Evolutionary conservation across 225 moss, liverwort and hornwort genomes (phyloP).

Genomic region (Rhytidiadelphus loreus): DNA sequence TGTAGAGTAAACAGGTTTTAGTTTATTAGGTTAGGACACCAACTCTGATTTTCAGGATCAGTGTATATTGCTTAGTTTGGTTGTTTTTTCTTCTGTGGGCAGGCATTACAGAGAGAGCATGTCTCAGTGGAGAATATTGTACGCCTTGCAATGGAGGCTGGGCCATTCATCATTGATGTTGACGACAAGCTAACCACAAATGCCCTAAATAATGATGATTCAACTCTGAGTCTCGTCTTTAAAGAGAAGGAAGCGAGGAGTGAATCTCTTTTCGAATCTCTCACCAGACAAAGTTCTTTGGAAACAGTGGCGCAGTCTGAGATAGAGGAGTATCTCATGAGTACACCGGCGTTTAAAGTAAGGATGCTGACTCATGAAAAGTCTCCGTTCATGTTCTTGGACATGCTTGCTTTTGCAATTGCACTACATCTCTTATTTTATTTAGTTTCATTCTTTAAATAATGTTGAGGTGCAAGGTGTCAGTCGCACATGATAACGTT

Average conservation of each 20-base stretch:
- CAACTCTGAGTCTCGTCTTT: neutral
- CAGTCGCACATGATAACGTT: neutral
- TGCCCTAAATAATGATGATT: neutral
- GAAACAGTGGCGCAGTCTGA: neutral
- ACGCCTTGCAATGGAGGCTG: constrained; percentile 61
- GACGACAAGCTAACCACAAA: neutral
- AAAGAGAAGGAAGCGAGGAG: constrained; percentile 30
- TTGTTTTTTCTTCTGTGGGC: neutral
- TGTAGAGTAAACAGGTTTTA: neutral
- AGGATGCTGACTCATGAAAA: neutral
- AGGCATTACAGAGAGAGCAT: constrained; percentile 75
- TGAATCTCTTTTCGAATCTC: constrained; percentile 36
- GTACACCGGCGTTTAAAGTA: constrained; percentile 46
- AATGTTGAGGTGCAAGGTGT: neutral
- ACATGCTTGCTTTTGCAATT: neutral
- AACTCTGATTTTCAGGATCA: neutral
- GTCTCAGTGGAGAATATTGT: constrained; percentile 76
- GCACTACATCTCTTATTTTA: neutral
- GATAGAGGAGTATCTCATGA: constrained; percentile 44
- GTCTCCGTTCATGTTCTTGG: neutral
- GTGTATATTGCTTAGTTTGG: neutral
- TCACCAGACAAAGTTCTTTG: constrained; percentile 51
- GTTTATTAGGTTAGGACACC: neutral
- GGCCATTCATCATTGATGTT: constrained; percentile 26
- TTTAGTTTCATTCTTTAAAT: neutral